Base-by-base conservation (phyloP, 257 asterid species). In the Coffea canephora region DNA sequence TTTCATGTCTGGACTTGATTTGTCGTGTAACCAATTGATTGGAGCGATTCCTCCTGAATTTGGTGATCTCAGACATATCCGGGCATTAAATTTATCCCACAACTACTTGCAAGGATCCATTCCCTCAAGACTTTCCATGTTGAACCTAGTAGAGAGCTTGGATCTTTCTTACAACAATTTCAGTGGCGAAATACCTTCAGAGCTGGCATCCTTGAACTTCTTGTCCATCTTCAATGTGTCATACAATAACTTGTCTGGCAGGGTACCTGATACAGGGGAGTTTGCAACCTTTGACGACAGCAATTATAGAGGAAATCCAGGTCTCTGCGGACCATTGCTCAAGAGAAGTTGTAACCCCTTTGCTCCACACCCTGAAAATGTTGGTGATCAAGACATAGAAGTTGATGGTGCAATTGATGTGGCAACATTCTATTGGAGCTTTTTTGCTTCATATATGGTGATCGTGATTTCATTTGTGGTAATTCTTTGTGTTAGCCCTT, bases 91-190 rank as follows among this genome's bases (percentile, higher is more conserved):
- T 50, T 15, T 50, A 50, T 50, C 16, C 15, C 55, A 50, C 55
- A 50, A 50, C 4, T 15, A 50, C 55, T 50, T 50, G 55, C 12
- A 10, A 10, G 55, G 55, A 50, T 50, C 55, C 11, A 50, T 50
- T 50, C 55, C 16, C 3, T 11, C 16, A 11, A 50, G 55, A 50
- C 55, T 50, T 50, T 50, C 55, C 55, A 50, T 50, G 55, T 50
- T 50, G 55, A 50, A 15, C 2, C 55, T 0, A 48, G 11, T 80
- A 13, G 79, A 80, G 83, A 74, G 79, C 50, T 80, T 80, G 39
- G 83, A 80, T 23, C 59, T 80, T 67, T 80, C 83, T 14, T 73
- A 64, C 83, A 80, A 80, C 46, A 25, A 55, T 64, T 52, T 80
- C 18, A 80, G 73, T 50, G 61, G 23, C 15, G 23, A 15, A 54